phyloP scores from a whole-genome alignment of 2,329 filamentous ascomycete species.

The Aspergillus sp. region DNA sequence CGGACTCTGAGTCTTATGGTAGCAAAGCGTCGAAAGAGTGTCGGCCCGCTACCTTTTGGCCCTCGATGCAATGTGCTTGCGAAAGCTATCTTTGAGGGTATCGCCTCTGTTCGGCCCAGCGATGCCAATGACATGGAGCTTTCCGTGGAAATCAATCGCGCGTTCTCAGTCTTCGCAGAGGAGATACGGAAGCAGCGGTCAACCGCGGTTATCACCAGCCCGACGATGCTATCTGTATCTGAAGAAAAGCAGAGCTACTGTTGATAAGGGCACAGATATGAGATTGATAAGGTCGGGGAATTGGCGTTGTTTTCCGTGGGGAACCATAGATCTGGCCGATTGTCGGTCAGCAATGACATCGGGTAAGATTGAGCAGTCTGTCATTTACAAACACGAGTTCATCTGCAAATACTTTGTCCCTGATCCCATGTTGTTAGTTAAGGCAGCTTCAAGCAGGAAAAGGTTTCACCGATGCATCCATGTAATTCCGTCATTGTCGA shows the following conservation, averaged over 20 bases:
- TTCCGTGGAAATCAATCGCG: slow-evolving; percentile 29
- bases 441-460: neutral
- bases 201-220: neutral
- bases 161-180: slow-evolving; percentile 32
- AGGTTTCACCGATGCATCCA: neutral
- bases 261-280: neutral
- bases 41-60: slow-evolving; percentile 23
- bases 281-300: neutral
- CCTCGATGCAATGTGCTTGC: slow-evolving; percentile 34
- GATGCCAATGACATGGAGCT: slow-evolving; percentile 25
- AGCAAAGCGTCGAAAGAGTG: slow-evolving; percentile 27
- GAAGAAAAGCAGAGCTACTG: neutral
- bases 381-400: slow-evolving; percentile 3
- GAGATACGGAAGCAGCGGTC: slow-evolving; percentile 38
- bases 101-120: slow-evolving; percentile 31
- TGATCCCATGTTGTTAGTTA: neutral
- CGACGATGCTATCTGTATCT: neutral
- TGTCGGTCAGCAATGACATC: neutral
- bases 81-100: slow-evolving; percentile 36
- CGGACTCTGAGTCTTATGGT: slow-evolving; percentile 38
- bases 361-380: slow-evolving; percentile 1
- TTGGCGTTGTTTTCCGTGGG: neutral
- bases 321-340: neutral
- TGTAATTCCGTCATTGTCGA: neutral
- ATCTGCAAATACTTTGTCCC: neutral